These are phyloP conservation scores for Microcyclospora tardicrescens DNA, from an alignment of 2,329 filamentous ascomycete species.

Conservation along the genomic window DNA sequence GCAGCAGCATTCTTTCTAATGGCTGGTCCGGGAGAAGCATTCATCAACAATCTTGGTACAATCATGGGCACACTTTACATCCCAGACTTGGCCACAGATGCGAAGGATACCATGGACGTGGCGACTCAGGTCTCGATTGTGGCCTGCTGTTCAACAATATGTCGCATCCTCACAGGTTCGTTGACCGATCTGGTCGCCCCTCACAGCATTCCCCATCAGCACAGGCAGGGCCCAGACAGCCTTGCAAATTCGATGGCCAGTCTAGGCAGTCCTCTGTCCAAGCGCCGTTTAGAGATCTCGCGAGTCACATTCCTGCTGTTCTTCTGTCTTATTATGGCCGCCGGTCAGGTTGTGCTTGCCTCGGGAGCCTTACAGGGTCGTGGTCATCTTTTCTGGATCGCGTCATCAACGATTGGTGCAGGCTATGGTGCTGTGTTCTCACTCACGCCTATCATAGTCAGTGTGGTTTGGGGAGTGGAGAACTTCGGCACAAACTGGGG, in stretches of 20 bases:
- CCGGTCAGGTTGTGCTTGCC: conserved; percentile 66
- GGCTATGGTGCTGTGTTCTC: conserved; percentile 90
- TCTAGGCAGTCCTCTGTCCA: conserved; percentile 11
- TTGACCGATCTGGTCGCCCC: conserved; percentile 78
- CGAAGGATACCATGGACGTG: conserved; percentile 37
- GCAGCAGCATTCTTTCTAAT: conserved; percentile 84
- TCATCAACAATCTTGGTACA: conserved; percentile 93
- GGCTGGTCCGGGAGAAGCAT: conserved; percentile 89
- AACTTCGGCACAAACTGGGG: conserved; percentile 99
- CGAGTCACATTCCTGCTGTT: conserved; percentile 67
- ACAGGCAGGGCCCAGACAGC: conserved; percentile 37
- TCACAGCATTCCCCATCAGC: conserved; percentile 37
- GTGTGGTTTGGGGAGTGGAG: conserved; percentile 96
- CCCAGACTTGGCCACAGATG: conserved; percentile 32
- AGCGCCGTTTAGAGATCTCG: conserved; percentile 47
- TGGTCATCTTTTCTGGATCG: conserved; percentile 68
- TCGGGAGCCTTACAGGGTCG: conserved; percentile 63
- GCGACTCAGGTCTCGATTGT: conserved; percentile 89
- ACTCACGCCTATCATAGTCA: conserved; percentile 80
- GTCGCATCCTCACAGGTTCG: conserved; percentile 77
- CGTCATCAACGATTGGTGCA: conserved; percentile 71
- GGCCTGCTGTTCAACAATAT: conserved; percentile 78
- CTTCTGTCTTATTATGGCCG: conserved; percentile 57
- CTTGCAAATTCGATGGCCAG: conserved; percentile 29
- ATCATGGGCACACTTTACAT: conserved; percentile 76